Base-by-base conservation (phyloP, 164 flowering plant genomes). In the Platanus orientalis region DNA sequence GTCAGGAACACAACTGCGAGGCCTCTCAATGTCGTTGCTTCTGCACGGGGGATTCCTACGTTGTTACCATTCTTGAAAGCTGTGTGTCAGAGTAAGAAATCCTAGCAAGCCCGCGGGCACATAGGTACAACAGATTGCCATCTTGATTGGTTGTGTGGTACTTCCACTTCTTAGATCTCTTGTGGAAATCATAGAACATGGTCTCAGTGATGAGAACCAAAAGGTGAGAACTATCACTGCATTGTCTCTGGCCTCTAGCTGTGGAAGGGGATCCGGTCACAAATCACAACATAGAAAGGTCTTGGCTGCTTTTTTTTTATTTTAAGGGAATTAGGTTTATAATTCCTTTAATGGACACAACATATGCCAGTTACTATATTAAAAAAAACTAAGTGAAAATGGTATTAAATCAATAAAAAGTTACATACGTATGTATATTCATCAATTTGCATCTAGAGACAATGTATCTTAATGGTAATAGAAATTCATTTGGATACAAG, bases 41-140 rank as follows among this genome's bases (percentile, higher is more conserved):
- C 99, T 65, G 97, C 99, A 7, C 82, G 89, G 11, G 99, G 99
- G 4, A 94, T 94, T 72, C 97, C 99, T 65, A 97, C 97, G 0
- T 79, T 94, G 6, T 67, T 91, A 65, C 99, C 99, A 3, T 94
- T 94, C 64, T 71, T 94, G 79, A 94, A 88, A 71, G 99, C 97
- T 56, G 97, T 94, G 21, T 94, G 97, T 75, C 99, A 94, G 77
- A 94, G 99, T 76, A 94, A 91, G 82, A 94, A 94, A 60, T 92
- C 99, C 16, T 91, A 97, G 99, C 99, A 94, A 74, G 99, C 99
- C 53, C 83, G n/a, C n/a, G n/a, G 96, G 51, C 99, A 94, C 76
- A 94, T 97, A 7, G 99, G 97, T 91, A 29, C 97, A 91, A 78
- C 97, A 94, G 81, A 94, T 94, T 72, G 99, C 99, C 21, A 94